Evolutionary conservation across 1,284 basidiomycete genomes (phyloP).

Genomic region (Rhizoctonia solani): DNA sequence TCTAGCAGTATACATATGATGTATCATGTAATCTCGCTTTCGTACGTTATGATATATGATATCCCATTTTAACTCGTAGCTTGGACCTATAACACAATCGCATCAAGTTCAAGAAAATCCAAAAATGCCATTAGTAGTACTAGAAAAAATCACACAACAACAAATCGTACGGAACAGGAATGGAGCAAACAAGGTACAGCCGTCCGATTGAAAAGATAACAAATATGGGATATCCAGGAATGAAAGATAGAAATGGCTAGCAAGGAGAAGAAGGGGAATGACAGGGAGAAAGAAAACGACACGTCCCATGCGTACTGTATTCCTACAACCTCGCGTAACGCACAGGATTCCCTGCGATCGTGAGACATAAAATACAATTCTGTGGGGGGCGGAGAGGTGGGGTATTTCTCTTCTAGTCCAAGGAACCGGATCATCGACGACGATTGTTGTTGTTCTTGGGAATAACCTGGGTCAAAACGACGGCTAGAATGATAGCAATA

Average conservation of each 20-base stretch:
- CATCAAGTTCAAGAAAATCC: no score
- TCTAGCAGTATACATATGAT: no score
- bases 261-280: not conserved
- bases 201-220: not conserved
- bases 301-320: no score
- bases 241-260: not conserved
- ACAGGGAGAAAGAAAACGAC: no score
- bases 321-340: no score
- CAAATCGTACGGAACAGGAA: not conserved
- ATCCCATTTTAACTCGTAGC: no score
- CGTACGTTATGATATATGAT: no score
- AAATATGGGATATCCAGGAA: not conserved
- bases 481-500: constrained; percentile 33
- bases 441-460: constrained; percentile 16
- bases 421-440: not conserved
- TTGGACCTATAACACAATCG: no score
- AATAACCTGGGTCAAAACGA: constrained; percentile 6
- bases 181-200: not conserved
- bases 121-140: not conserved
- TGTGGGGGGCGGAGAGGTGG: not conserved
- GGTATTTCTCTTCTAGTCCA: not conserved
- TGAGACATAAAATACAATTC: not conserved
- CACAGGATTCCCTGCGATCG: no score
- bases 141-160: not conserved
- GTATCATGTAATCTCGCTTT: no score